Evolutionary conservation across 75 land plant species (phyloP).

Genomic region (Larix kaempferi): DNA sequence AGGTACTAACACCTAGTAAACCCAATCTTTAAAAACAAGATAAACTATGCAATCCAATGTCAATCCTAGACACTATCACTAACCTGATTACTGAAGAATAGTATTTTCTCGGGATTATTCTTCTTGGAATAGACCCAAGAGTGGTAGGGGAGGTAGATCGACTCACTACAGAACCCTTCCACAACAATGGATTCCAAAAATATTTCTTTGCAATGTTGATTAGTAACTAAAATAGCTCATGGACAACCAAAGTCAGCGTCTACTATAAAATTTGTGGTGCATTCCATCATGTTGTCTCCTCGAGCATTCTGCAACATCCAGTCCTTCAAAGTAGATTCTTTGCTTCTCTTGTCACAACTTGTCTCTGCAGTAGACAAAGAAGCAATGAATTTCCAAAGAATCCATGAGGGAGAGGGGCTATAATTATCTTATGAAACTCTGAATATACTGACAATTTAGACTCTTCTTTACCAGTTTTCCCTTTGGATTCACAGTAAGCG

Average conservation of each 20-base stretch:
- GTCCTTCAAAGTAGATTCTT: constrained; percentile 36
- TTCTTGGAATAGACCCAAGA: constrained; percentile 80
- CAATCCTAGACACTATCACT: background rate
- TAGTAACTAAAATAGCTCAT: constrained; percentile 62
- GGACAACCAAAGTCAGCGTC: constrained; percentile 55
- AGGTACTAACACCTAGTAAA: background rate
- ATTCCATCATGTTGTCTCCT: constrained; percentile 27
- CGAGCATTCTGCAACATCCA: constrained; percentile 34
- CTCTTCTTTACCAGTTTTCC: background rate
- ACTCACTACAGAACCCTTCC: constrained; percentile 37
- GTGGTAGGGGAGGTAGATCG: constrained; percentile 65
- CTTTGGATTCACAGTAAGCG: constrained; percentile 9
- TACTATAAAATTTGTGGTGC: constrained; percentile 58
- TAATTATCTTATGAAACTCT: constrained; percentile 37
- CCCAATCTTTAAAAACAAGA: no score
- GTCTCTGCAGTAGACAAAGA: constrained; percentile 28
- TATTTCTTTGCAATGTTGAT: constrained; percentile 66
- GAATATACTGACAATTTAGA: constrained; percentile 24
- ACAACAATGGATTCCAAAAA: constrained; percentile 49
- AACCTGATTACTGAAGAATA: constrained; percentile 78
- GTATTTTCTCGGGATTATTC: constrained; percentile 44
- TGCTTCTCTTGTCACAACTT: constrained; percentile 39
- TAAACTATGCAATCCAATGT: no score
- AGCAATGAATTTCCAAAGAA: constrained; percentile 49
- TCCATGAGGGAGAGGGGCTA: constrained; percentile 41